Conservation (phyloP, 768 basidiomycete species). For the Kockovaella imperatae region DNA sequence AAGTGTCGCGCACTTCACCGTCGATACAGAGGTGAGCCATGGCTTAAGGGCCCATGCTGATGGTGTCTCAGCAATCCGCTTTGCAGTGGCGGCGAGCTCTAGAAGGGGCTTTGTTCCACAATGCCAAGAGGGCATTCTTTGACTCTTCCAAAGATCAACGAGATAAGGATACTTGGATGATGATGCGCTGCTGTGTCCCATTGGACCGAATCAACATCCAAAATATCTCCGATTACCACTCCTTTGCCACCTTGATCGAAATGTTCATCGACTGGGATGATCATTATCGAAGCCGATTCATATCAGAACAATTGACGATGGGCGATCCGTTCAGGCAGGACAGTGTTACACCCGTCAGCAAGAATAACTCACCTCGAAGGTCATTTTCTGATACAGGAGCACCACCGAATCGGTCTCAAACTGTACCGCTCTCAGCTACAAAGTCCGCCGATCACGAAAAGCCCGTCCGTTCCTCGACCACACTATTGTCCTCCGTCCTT, state of each 20-base stretch:
- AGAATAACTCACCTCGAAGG: too few relatives aligned
- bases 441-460: too few relatives aligned
- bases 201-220: conserved; percentile 33
- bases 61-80: conserved; percentile 26
- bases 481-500: too few relatives aligned
- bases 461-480: too few relatives aligned
- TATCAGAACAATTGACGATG: too few relatives aligned
- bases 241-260: conserved; percentile 37
- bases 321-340: too few relatives aligned
- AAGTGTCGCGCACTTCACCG: conserved; percentile 48
- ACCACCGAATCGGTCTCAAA: too few relatives aligned
- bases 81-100: conserved; percentile 38
- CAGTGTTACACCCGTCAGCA: too few relatives aligned
- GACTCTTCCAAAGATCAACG: neutral
- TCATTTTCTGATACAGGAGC: too few relatives aligned
- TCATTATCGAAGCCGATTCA: too few relatives aligned
- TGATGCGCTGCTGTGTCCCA: conserved; percentile 38
- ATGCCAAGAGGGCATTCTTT: conserved; percentile 24
- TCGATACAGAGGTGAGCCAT: conserved; percentile 56
- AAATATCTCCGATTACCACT: conserved; percentile 39
- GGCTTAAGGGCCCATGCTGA: conserved; percentile 50
- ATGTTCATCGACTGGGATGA: too few relatives aligned
- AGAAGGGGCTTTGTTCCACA: conserved; percentile 36
- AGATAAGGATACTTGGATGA: conserved; percentile 37
- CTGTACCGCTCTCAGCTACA: too few relatives aligned